Evolutionary conservation across 345 rosid species (phyloP).

Genomic region (Syzygium aromaticum): DNA sequence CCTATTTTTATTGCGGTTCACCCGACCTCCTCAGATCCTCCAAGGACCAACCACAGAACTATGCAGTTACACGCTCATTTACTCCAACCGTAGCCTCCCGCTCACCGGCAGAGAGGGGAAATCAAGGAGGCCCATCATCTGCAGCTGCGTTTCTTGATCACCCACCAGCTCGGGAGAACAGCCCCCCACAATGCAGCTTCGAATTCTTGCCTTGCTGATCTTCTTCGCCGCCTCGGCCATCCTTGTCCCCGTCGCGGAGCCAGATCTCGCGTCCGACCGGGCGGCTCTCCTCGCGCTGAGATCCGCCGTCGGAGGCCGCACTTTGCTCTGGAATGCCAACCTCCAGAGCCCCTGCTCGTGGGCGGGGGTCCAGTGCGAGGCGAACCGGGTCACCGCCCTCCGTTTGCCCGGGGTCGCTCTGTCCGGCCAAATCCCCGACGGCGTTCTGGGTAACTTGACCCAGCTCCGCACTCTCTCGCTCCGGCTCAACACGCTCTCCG

Average conservation of each 20-base stretch:
- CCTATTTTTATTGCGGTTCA: slow-evolving; percentile 1
- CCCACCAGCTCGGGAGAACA: neutral
- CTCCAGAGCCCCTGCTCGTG: slow-evolving; percentile 28
- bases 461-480: slow-evolving; percentile 31
- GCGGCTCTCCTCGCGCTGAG: slow-evolving; percentile 34
- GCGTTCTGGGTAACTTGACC: slow-evolving; percentile 29
- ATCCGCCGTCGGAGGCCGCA: slow-evolving; percentile 35
- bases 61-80: neutral
- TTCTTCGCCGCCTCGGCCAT: neutral
- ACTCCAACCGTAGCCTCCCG: neutral
- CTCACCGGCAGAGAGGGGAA: neutral
- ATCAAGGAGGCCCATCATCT: neutral
- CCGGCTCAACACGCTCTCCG: slow-evolving; percentile 33
- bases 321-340: slow-evolving; percentile 27
- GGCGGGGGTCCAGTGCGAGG: slow-evolving; percentile 26
- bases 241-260: slow-evolving; percentile 6
- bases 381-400: slow-evolving; percentile 20
- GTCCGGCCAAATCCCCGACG: slow-evolving; percentile 23
- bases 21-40: neutral
- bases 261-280: slow-evolving; percentile 35
- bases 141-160: neutral
- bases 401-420: slow-evolving; percentile 33
- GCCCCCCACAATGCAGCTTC: neutral
- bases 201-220: neutral
- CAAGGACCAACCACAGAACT: neutral